Percentiles rank a stretch among this genome's conserved stretches.
Evolutionary conservation across 306 rosid genomes (phyloP).

Genomic region (Abrus precatorius): DNA sequence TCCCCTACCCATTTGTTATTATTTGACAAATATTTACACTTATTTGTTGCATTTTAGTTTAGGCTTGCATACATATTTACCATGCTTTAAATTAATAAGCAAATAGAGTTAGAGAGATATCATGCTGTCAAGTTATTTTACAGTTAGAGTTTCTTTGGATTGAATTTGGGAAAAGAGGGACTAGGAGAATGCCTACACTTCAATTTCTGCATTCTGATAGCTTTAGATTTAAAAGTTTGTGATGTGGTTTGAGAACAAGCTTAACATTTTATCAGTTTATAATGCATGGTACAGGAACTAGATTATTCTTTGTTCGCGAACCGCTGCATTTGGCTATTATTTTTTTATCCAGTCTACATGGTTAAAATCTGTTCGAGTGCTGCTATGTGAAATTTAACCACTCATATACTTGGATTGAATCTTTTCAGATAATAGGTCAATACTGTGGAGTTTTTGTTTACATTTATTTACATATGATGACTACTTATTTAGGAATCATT

Average conservation of each 20-base stretch:
- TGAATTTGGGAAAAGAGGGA: background rate
- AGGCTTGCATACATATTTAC: background rate
- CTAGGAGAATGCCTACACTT: background rate
- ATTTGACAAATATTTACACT: background rate
- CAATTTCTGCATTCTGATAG: slow-evolving; percentile 2
- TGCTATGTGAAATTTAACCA: background rate
- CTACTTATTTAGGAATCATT: slow-evolving; percentile 33
- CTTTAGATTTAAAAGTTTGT: background rate
- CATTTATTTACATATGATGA: slow-evolving; percentile 3
- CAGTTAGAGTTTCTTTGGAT: background rate
- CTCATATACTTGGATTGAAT: background rate
- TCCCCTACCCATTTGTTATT: background rate
- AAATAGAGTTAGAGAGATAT: background rate
- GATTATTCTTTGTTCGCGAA: slow-evolving; percentile 24
- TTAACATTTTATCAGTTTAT: background rate
- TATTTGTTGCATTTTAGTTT: slow-evolving; percentile 13
- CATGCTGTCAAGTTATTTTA: slow-evolving; percentile 3
- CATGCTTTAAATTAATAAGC: slow-evolving; percentile 1
- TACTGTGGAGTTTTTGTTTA: background rate
- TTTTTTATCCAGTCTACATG: slow-evolving; percentile 1
- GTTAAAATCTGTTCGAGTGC: slow-evolving; percentile 11
- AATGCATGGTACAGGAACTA: background rate
- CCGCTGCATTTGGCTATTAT: background rate
- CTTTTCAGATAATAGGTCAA: slow-evolving; percentile 13
- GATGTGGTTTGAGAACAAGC: slow-evolving; percentile 14